Evolutionary conservation across 768 basidiomycete species (phyloP).

Genomic region (Pisolithus marmoratus): DNA sequence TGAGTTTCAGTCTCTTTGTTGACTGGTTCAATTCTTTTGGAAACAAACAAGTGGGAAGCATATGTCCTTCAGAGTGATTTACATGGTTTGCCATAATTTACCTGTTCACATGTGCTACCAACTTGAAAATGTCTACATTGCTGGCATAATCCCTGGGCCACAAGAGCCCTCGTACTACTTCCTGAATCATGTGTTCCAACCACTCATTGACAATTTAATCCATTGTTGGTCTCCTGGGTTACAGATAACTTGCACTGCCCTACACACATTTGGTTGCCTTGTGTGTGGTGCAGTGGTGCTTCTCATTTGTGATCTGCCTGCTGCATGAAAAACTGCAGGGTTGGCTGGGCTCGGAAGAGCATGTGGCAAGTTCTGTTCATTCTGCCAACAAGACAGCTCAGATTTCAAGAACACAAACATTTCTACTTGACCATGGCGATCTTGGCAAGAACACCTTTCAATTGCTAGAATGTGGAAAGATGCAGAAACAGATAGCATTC

Average conservation of each 20-base stretch:
- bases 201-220: constrained; percentile 34
- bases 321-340: constrained; percentile 18
- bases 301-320: constrained; percentile 21
- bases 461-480: constrained; percentile 15
- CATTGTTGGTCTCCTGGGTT: constrained; percentile 30
- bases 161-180: constrained; percentile 23
- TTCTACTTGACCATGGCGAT: constrained; percentile 10
- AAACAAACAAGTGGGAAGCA: constrained; percentile 28
- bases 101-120: constrained; percentile 19
- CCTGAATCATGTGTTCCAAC: constrained; percentile 34
- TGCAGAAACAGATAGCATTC: constrained; percentile 7
- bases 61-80: constrained; percentile 22
- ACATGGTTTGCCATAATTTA: constrained; percentile 30
- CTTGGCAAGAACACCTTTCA: constrained; percentile 10
- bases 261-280: constrained; percentile 19
- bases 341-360: constrained; percentile 9
- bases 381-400: constrained; percentile 12
- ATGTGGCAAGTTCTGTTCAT: constrained; percentile 15
- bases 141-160: constrained; percentile 9
- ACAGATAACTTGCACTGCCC: constrained; percentile 17
- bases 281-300: constrained; percentile 25
- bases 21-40: constrained; percentile 35
- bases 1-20: constrained; percentile 27
- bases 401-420: constrained; percentile 18
- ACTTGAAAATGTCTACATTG: constrained; percentile 33